A percentile compares a stretch with the other conserved stretches of the same genome.
These are phyloP conservation scores for Panicum hallii DNA, from an alignment of 202 grass and related monocot genomes.

Conservation along the genomic window DNA sequence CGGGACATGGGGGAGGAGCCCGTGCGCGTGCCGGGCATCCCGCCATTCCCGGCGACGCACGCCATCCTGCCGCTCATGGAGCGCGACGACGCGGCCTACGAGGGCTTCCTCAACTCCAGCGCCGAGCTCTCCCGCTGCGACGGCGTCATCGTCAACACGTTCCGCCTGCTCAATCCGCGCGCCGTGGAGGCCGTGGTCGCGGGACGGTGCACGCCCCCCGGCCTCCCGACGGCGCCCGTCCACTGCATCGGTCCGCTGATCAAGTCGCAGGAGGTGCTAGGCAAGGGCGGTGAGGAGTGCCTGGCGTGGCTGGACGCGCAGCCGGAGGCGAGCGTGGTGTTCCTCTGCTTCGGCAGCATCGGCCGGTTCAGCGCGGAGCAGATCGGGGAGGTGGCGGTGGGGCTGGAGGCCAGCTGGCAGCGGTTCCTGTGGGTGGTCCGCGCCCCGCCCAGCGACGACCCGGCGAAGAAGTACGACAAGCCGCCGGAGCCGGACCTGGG, in stretches of 20 bases:
- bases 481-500: constrained; percentile 59
- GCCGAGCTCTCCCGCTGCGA: constrained; percentile 25
- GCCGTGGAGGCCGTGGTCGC: constrained; percentile 37
- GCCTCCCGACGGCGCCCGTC: constrained; percentile 35
- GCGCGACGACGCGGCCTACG: constrained; percentile 50
- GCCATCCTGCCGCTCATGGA: constrained; percentile 38
- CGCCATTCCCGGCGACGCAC: constrained; percentile 59
- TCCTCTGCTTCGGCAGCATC: constrained; percentile 86
- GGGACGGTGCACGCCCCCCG: constrained; percentile 37
- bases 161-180: constrained; percentile 50
- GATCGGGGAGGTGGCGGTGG: constrained; percentile 56
- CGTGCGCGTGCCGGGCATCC: constrained; percentile 54
- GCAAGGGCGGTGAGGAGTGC: constrained; percentile 48
- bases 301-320: constrained; percentile 73
- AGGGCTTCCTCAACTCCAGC: not conserved
- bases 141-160: constrained; percentile 74
- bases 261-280: constrained; percentile 49
- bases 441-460: constrained; percentile 54
- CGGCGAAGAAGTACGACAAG: constrained; percentile 47
- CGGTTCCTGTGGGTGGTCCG: constrained; percentile 79
- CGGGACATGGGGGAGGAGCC: constrained; percentile 52
- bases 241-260: constrained; percentile 74
- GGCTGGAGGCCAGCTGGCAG: constrained; percentile 62
- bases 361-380: constrained; percentile 61
- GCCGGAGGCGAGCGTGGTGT: constrained; percentile 58